Base-by-base conservation (phyloP, 2,329 filamentous ascomycete species). In the Ascomycota sp. region DNA sequence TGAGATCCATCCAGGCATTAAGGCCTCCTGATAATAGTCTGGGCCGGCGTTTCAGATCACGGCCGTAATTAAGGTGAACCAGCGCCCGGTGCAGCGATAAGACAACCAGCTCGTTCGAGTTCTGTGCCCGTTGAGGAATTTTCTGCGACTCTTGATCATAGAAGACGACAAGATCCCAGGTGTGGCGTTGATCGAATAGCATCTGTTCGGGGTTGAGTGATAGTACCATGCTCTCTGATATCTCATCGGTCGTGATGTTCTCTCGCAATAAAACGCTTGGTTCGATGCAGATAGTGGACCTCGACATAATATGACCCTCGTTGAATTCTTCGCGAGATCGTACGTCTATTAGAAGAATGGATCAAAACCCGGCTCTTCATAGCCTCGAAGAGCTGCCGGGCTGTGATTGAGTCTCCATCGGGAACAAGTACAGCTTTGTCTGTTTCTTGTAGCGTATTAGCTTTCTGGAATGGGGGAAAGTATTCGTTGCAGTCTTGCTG, bases 201-300 rank as follows among this genome's bases (percentile, higher is more conserved):
- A 61, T 54, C 39, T 78, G 73, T 47, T 98, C 89, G n/a, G 61
- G 52, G n/a, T 70, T 57, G 0, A 79, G 75, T 0, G 71, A 75
- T 5, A 89, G 51, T 2, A 82, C 61, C 41, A 85, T 61, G 35
- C 72, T 72, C 35, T 83, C 76, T 12, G 57, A 61, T 23, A 77
- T 64, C 15, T 75, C 56, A 13, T 62, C 59, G 3, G 66, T 68
- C 2, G 71, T 73, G 13, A 75, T 63, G 27, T 69, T 74, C 27
- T 75, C 67, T 32, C 79, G 69, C 28, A 82, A 50, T 8, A 75
- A 66, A 27, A 91, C 67, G 17, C 57, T 62, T 3, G 85, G 82
- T 43, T 98, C 89, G 35, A 98, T 69, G 49, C 89, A 98, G 27
- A 98, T 81, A 24, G 83, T 79, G 5, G 70, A 75, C 32, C 74